Evolutionary conservation across 208 protist species (phyloP).

Genomic region (Vickermania ingenoplastis): DNA sequence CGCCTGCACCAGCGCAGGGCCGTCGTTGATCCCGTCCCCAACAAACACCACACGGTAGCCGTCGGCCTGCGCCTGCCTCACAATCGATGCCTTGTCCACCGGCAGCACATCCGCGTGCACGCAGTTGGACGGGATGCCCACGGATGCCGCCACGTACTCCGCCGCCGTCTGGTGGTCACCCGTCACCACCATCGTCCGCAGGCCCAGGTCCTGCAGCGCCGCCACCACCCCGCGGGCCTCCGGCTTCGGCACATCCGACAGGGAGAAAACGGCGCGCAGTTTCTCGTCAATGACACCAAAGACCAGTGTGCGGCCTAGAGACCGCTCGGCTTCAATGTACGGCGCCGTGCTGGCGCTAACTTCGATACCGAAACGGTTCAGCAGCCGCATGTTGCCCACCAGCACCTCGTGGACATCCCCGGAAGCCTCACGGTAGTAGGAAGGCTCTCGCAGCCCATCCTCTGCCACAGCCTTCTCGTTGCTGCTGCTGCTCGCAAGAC

Average conservation of each 20-base stretch:
- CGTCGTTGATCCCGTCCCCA: slow-evolving; percentile 90
- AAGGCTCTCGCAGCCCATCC: slow-evolving; percentile 15
- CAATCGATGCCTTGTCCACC: slow-evolving; percentile 64
- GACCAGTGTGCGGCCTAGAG: slow-evolving; percentile 49
- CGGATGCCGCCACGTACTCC: slow-evolving; percentile 31
- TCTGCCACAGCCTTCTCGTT: no score
- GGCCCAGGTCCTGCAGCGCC: slow-evolving; percentile 38
- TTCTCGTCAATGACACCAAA: slow-evolving; percentile 64
- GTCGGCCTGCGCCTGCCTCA: slow-evolving; percentile 54
- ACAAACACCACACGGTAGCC: slow-evolving; percentile 66
- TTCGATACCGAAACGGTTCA: slow-evolving; percentile 22
- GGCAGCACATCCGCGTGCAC: slow-evolving; percentile 82
- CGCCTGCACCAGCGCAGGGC: slow-evolving; percentile 73
- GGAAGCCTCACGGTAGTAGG: neutral
- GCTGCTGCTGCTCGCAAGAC: neutral
- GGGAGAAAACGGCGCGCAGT: slow-evolving; percentile 36
- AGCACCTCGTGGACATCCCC: slow-evolving; percentile 25
- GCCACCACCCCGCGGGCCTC: no score
- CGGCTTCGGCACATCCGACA: slow-evolving; percentile 84
- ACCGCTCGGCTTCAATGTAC: slow-evolving; percentile 19
- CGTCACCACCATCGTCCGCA: slow-evolving; percentile 70
- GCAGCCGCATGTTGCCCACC: slow-evolving; percentile 65
- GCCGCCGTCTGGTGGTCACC: slow-evolving; percentile 78
- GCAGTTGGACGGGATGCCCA: slow-evolving; percentile 61
- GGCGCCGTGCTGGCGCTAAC: slow-evolving; percentile 15